Evolutionary conservation across 306 rosid species (phyloP), one percentile per base, ranked within the genome.

Genomic region (Neltuma alba): DNA sequence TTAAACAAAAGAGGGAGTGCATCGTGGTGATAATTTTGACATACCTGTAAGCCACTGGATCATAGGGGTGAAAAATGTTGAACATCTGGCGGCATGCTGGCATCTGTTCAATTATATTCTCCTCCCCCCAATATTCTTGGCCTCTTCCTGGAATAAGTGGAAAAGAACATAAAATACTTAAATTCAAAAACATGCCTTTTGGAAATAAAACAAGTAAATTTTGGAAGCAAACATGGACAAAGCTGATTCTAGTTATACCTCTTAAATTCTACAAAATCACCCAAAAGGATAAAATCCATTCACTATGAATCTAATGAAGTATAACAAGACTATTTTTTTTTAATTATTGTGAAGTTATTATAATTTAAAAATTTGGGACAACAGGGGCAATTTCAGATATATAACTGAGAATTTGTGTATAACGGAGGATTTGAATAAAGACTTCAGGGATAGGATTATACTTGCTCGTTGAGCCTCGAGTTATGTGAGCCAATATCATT

Each of bases 1-100:
- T 13, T 72, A 52, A 37, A 65, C 9, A 0, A 36, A 20, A 21
- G 38, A 61, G 63, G 54, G 73, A 73, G 48, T 61, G 71, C 64
- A 63, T 62, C 54, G 27, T 38, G 73, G 77, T 50, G 71, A 74
- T 62, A 80, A 58, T 57, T 76, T 63, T 69, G 47, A 73, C 85
- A 85, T 38, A 93, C 99, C 99, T 93, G 81, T 93, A 96, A 80
- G 97, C 99, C 70, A 96, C 99, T 18, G 99, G 99, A 86, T 96
- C 99, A 81, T 74, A 96, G 40, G 99, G 99, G 76, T 96, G 99
- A 90, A 96, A 96, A 84, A 96, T 91, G 88, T 96, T 96, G 82
- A 96, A 88, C 94, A 96, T 87, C 83, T 90, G 97, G 66, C 90
- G 90, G 83, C 97, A 91, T 52, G 98, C 93, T 42, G 99, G 99